Evolutionary conservation across 371 early-diverging fungal species (phyloP).

Genomic region (Mortierella sp.): DNA sequence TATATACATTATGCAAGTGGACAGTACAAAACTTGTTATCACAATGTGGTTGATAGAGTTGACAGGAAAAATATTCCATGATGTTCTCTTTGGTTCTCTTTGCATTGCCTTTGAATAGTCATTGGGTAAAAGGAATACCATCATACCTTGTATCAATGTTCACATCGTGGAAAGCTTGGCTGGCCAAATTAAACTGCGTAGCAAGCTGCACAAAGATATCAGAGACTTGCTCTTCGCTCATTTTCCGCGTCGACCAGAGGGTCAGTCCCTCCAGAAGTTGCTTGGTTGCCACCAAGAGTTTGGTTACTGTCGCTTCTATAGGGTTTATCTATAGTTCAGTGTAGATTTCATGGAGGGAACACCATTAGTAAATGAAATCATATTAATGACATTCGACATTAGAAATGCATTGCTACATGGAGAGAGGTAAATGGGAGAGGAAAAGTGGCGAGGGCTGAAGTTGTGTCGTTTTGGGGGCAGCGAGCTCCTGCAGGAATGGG

Average conservation of each 20-base stretch:
- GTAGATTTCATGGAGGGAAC: not conserved
- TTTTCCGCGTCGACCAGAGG: constrained; percentile 64
- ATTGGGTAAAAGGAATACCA: not conserved
- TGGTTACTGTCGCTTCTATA: constrained; percentile 67
- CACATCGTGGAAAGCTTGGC: constrained; percentile 62
- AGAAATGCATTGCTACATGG: not conserved
- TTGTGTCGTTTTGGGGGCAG: not conserved
- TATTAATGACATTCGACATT: not conserved
- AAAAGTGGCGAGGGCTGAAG: not conserved
- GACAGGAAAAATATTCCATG: not conserved
- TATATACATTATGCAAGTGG: not conserved
- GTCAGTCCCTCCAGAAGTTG: constrained; percentile 67
- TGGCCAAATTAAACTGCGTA: constrained; percentile 62
- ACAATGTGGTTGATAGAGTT: not conserved
- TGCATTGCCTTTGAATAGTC: not conserved
- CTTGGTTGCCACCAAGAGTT: constrained; percentile 67
- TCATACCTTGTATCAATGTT: constrained; percentile 65
- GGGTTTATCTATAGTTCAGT: constrained; percentile 58
- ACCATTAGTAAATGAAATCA: not conserved
- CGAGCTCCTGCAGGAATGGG: not conserved
- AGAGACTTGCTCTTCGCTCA: constrained; percentile 61
- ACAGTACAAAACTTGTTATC: not conserved
- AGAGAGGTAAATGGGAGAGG: not conserved
- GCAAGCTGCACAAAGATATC: constrained; percentile 68
- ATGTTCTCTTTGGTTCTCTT: not conserved